Evolutionary conservation across 2,329 filamentous ascomycete species (phyloP), one percentile per base, ranked within the genome.

Genomic region (Colletotrichum sp.): DNA sequence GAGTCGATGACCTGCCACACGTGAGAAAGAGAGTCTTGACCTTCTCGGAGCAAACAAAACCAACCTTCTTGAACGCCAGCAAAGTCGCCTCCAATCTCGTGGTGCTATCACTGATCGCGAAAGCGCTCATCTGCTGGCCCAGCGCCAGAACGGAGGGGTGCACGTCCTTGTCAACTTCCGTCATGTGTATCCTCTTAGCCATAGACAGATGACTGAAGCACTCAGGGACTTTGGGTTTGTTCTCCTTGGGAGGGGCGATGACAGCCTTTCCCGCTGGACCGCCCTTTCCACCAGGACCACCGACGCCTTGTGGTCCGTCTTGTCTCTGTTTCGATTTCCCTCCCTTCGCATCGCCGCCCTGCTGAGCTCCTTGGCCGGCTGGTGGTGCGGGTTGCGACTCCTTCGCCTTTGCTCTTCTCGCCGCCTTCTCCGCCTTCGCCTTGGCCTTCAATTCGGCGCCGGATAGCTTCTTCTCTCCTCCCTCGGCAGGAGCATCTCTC

Each of bases 341-440:
- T 72, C 85, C 85, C 80, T 90, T 90, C n/a, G 82, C 84, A 62
- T 88, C 87, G 80, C 86, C 82, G 39, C 72, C 72, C 30, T 74
- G 86, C 30, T 74, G 86, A 83, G 77, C 84, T 82, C 72, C 84
- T 77, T 81, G 85, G 78, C 71, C 84, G 79, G 69, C 84, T 79
- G 78, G 85, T 13, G 86, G 86, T 24, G 84, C 83, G 72, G 82
- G 82, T 77, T 90, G 90, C 6, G 89, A 87, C 34, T 88, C 87
- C 83, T 93, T 95, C 81, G 90, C 92, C 81, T 93, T 93, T 65
- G 94, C 95, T 87, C 96, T 91, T 77, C 95, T 90, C 63, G 96
- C 96, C 69, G 95, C 94, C 87, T 98, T 99, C 84, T 98, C 96
- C 36, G 95, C 96, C 84, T 98, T 96, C 77, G 94, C 94, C 83